A percentile compares a stretch with the other conserved stretches of the same genome.
These are phyloP conservation scores for Podospora australis DNA, from an alignment of 495 filamentous ascomycete species.

Conservation along the genomic window DNA sequence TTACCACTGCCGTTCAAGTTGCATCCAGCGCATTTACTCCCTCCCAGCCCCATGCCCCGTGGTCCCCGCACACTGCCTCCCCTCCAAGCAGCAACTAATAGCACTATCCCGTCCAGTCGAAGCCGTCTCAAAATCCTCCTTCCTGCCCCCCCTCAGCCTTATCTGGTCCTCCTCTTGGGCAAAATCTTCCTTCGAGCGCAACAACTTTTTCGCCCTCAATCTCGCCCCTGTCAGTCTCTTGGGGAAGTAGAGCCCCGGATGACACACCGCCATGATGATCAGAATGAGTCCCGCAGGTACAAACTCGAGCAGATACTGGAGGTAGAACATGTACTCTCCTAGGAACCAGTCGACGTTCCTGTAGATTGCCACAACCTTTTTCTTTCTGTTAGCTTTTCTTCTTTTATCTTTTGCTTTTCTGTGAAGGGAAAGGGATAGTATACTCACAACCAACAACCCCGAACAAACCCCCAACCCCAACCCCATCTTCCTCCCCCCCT, in stretches of 20 bases:
- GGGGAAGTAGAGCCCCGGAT: constrained; percentile 11
- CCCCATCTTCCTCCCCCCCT: constrained; percentile 1
- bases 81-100: no score
- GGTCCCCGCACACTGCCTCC: no score
- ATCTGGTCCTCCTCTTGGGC: neutral
- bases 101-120: neutral
- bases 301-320: constrained; percentile 9
- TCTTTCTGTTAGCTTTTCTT: no score
- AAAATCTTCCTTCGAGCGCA: neutral
- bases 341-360: no score
- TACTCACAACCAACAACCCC: constrained; percentile 8
- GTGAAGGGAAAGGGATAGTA: neutral
- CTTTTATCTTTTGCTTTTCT: no score
- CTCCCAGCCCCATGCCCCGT: no score
- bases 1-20: no score
- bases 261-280: constrained; percentile 1
- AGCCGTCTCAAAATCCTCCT: neutral
- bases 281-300: constrained; percentile 3
- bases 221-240: constrained; percentile 4
- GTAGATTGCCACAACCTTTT: no score
- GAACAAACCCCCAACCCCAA: neutral
- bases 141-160: neutral
- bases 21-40: no score
- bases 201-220: neutral
- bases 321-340: no score